Base-by-base conservation (phyloP, 352 stramenopile genomes). In the Phytopythium vexans region DNA sequence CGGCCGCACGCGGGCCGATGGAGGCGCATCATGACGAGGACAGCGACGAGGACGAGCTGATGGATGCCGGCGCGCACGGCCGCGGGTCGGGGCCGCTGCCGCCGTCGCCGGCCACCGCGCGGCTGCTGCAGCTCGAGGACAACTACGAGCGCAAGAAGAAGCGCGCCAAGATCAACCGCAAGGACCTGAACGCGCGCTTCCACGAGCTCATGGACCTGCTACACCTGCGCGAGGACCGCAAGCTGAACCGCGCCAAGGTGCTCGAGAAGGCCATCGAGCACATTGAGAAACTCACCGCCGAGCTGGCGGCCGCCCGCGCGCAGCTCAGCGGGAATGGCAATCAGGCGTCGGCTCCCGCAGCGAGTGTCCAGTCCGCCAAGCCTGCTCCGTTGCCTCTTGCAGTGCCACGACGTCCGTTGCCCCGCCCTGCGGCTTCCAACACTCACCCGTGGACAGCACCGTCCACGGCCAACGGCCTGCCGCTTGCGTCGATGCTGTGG, bases 121-220 rank as follows among this genome's bases (percentile, higher is more conserved):
- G 72, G 8, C 43, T 82, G 38, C 47, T 77, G 43, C 72, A 86
- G 45, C 58, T 84, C 3, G 76, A 87, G 37, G 75, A 75, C 64
- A 87, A 87, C 48, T 87, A 87, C 49, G 76, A 87, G 46, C 66
- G 73, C 33, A 87, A 87, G 58, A 87, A 87, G 60, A 87, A 83
- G 45, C 73, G 76, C 45, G 76, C 76, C 36, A 87, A 87, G 56
- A 84, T 87, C 66, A 87, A 87, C 55, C 68, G 76, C 35, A 70
- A 77, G 36, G 76, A 87, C 40, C 53, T 87, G 32, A 87, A 87
- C 54, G 76, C 76, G 46, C 64, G 72, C 35, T 87, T 87, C 52
- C 68, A 83, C 62, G 71, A 85, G 49, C 67, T 87, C 51, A 87
- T 87, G 76, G 70, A 84, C 37, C 59, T 87, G 36, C 54, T 84